These are phyloP conservation scores for Botrytis byssoidea DNA, from an alignment of 2,329 filamentous ascomycete species.

Conservation along the genomic window DNA sequence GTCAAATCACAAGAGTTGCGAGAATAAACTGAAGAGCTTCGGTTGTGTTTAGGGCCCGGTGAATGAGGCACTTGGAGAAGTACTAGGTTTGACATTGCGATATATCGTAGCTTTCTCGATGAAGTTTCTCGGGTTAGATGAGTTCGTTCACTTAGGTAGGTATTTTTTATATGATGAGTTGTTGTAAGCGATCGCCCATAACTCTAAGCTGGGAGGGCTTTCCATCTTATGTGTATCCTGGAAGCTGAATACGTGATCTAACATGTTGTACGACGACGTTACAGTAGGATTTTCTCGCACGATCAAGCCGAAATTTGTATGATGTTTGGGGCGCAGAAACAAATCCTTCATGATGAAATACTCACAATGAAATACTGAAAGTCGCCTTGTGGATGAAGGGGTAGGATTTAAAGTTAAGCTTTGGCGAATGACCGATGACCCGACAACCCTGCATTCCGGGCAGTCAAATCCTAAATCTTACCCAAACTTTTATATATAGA, in stretches of 20 bases:
- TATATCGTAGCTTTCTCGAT: background rate
- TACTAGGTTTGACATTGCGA: background rate
- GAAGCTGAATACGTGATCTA: background rate
- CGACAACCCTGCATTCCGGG: background rate
- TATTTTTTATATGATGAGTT: background rate
- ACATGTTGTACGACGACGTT: background rate
- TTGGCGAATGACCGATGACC: background rate
- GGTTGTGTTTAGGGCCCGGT: slow-evolving; percentile 1
- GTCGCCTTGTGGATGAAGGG: slow-evolving; percentile 8
- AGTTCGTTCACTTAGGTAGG: background rate
- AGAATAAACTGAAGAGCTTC: slow-evolving; percentile 14
- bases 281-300: slow-evolving; percentile 8
- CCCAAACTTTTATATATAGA: slow-evolving; percentile 8
- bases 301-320: slow-evolving; percentile 5
- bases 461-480: slow-evolving; percentile 9
- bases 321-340: slow-evolving; percentile 19
- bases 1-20: slow-evolving; percentile 12
- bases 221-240: slow-evolving; percentile 17
- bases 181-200: background rate
- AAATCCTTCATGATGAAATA: slow-evolving; percentile 9
- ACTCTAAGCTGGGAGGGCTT: background rate
- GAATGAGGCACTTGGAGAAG: background rate
- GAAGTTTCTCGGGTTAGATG: background rate
- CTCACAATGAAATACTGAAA: background rate
- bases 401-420: slow-evolving; percentile 7